Evolutionary conservation across 306 rosid genomes (phyloP), one percentile per base, ranked within the genome.

Genomic region (Quercus rubra): DNA sequence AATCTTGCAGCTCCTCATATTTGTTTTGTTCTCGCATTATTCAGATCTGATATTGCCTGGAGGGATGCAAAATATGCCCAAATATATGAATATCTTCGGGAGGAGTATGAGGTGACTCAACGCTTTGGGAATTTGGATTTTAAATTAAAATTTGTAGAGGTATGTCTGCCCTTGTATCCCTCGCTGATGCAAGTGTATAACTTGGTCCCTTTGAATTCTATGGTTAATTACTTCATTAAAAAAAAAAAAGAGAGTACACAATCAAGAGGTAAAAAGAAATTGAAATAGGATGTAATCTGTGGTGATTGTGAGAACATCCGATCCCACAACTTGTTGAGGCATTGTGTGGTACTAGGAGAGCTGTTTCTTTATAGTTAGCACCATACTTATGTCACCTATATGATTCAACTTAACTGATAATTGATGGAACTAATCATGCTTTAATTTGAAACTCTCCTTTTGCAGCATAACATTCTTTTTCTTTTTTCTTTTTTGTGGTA

Each of bases 381-480:
- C 33, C 25, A 11, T 1, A 20, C 3, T 23, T 23, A 59, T 10
- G 25, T 23, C 13, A 28, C 27, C 31, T 25, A 11, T 23, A 23
- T 21, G 25, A 59, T 59, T 33, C 25, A 21, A 67, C 11, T 20
- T 19, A 5, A 28, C 25, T 67, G 51, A 67, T 35, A 18, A 35
- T 67, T 33, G 18, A 67, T 67, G 27, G 51, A 30, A 2, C 30
- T 4, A 1, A 27, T 63, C 9, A 14, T 63, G 20, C 30, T 25
- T 27, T 63, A 28, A 27, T 31, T 63, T 2, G 9, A 4, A 28
- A 5, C 27, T 35, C 52, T 10, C 72, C 51, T 6, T 63, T 85
- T 87, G 94, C 97, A 95, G 99, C 94, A 91, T 83, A 95, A 95
- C 85, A 92, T 95, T 88, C 99, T 92, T 90, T 93, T 95, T 81